Base-by-base conservation (phyloP, 164 flowering plant genomes). In the Umbellularia californica region DNA sequence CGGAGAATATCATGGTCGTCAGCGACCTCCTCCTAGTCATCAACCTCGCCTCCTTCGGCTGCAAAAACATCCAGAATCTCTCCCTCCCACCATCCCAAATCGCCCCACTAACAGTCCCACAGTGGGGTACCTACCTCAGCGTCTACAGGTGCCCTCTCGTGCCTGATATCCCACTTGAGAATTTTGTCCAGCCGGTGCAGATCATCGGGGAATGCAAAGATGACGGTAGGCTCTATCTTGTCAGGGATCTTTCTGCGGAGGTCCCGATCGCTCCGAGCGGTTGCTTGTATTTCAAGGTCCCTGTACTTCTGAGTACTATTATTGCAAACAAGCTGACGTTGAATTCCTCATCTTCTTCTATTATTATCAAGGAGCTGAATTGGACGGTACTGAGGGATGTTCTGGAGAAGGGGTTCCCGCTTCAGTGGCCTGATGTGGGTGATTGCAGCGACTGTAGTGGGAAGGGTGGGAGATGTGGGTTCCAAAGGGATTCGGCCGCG, bases 381-480 rank as follows among this genome's bases (percentile, higher is more conserved):
- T 17, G 10, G 22, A 13, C 25, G 28, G 69, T 10, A 14, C 33
- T 67, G 41, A 15, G 0, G 69, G 24, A 15, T 6, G 50, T 70
- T 52, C 52, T 70, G 64, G 6, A 14, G 9, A n/a, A 52, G 24
- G 73, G 73, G 22, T 52, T 70, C 73, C 24, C 10, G 20, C 62
- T 70, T 19, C 63, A 24, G 22, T 70, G 73, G 73, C 65, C 47
- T 2, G 10, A 52, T 24, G n/a, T 23, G 4, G 19, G 0, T 5
- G 65, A 52, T 0, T 70, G 73, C 41, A 24, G n/a, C 22, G 10
- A 4, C 19, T 70, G 73, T 35, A 10, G 0, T 14, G 20, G 5
- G n/a, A 2, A 15, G 5, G 13, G 30, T 23, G 75, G 35, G 47
- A 58, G 75, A 19, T 72, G 75, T 50, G 75, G 75, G 24, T 72